These are phyloP conservation scores for Mortierella sp. DNA, from an alignment of 371 early-diverging fungal species.

Conservation along the genomic window DNA sequence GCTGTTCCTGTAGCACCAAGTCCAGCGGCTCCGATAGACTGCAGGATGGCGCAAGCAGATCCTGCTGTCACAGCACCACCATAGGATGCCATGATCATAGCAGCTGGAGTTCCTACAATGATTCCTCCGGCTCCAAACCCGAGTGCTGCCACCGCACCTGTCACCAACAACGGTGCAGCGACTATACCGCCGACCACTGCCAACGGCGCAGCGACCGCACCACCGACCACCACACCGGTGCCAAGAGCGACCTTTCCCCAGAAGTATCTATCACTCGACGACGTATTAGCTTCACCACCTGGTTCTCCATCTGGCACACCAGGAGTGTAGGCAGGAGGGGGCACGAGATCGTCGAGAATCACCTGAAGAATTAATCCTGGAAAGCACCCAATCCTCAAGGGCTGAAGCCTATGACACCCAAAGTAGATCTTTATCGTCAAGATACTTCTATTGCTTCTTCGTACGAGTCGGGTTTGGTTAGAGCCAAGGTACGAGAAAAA, in stretches of 20 bases:
- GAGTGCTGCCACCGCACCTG: not conserved
- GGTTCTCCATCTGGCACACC: not conserved
- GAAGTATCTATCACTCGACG: not conserved
- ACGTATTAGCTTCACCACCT: not conserved
- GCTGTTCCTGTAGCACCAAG: not conserved
- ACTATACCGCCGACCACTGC: not conserved
- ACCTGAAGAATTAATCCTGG: constrained; percentile 4
- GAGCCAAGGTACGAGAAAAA: too few relatives aligned
- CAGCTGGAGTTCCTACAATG: constrained; percentile 10
- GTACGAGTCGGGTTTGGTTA: too few relatives aligned
- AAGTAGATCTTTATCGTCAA: not conserved
- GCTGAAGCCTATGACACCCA: not conserved
- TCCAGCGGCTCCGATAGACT: constrained; percentile 29
- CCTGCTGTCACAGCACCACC: constrained; percentile 15
- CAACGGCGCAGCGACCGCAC: not conserved
- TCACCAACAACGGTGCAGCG: not conserved
- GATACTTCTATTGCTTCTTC: too few relatives aligned
- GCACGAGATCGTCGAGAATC: not conserved
- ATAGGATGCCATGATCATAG: constrained; percentile 26
- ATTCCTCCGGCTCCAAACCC: constrained; percentile 17
- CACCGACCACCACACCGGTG: not conserved
- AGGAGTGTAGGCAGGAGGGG: not conserved
- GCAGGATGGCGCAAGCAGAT: constrained; percentile 19
- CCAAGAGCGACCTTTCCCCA: not conserved
- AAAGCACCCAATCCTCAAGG: not conserved